A percentile compares a stretch with the other conserved stretches of the same genome.
Conservation (phyloP, 768 basidiomycete genomes). For the Calocybe indica region DNA sequence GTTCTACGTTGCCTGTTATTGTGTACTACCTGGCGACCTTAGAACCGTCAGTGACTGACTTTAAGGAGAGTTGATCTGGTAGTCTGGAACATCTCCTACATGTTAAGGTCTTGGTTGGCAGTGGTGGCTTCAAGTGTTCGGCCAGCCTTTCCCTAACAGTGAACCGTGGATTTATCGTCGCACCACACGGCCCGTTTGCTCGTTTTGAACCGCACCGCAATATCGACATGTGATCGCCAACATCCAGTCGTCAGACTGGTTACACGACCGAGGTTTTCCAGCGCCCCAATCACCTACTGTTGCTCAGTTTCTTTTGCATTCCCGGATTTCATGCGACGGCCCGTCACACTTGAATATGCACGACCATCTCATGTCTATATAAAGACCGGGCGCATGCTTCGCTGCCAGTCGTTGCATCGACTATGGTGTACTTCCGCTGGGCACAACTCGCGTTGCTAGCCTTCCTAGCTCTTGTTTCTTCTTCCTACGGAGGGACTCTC, state of each 20-base stretch:
- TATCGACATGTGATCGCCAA: no score
- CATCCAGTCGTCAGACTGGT: no score
- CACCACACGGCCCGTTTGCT: no score
- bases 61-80: slow-evolving; percentile 13
- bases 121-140: slow-evolving; percentile 1
- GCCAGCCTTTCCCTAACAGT: no score
- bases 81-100: slow-evolving; percentile 20
- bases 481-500: background rate
- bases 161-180: no score
- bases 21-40: no score
- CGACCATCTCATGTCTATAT: background rate
- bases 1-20: no score
- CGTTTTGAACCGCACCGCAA: no score
- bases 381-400: background rate
- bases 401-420: background rate
- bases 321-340: background rate
- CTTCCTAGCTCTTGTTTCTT: background rate
- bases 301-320: no score
- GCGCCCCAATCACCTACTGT: no score
- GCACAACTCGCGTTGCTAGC: background rate
- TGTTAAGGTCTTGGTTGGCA: slow-evolving; percentile 5
- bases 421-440: background rate
- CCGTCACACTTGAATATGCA: background rate
- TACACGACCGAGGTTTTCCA: no score
- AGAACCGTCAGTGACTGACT: no score